Evolutionary conservation across 805 yeast species (phyloP), one percentile per base, ranked within the genome.

Genomic region (Hyphopichia homilentoma): DNA sequence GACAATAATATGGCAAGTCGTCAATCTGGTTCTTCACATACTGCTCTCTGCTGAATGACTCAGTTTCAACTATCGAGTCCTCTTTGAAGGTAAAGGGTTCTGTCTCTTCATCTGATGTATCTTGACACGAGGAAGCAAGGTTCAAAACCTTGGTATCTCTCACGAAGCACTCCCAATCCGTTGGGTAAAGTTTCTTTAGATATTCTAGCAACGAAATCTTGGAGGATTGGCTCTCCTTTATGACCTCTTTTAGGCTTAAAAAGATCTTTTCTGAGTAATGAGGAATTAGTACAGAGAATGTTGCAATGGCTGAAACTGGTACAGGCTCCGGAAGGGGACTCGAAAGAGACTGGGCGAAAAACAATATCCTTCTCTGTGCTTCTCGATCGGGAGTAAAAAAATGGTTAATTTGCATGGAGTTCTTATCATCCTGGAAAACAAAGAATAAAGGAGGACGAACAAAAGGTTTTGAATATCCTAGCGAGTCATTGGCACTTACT

Each of bases 91-190:
- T 32, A 9, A 21, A 16, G 4, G 30, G n/a, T 15, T 31, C 39
- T 6, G 26, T 18, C 17, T 30, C 36, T 7, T 21, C 27, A 16
- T 22, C 16, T n/a, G 27, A 26, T 25, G 17, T 16, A 11, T n/a
- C 30, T 12, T 34, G 38, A 9, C 38, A 35, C 8, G 36, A 23
- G 7, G 29, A 27, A 6, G 41, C 23, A 24, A 35, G 45, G 6
- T 30, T 34, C 27, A 54, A 37, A 17, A 77, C 54, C 48, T 84
- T 84, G 0, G 89, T 76, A 52, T 85, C 94, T 29, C 74, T 68
- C 1, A 85, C 90, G 65, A 84, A 88, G 34, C 76, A 73, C 5
- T 75, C 75, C 96, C 96, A 87, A 44, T 88, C 96, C 7, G 65
- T 60, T 0, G 83, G 80, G 49, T 81, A 78, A 33, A 86, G 64